Percentiles rank a stretch among this genome's conserved stretches.
Evolutionary conservation across 2,329 filamentous ascomycete species (phyloP).

Genomic region (Arthrinium phaeospermum): DNA sequence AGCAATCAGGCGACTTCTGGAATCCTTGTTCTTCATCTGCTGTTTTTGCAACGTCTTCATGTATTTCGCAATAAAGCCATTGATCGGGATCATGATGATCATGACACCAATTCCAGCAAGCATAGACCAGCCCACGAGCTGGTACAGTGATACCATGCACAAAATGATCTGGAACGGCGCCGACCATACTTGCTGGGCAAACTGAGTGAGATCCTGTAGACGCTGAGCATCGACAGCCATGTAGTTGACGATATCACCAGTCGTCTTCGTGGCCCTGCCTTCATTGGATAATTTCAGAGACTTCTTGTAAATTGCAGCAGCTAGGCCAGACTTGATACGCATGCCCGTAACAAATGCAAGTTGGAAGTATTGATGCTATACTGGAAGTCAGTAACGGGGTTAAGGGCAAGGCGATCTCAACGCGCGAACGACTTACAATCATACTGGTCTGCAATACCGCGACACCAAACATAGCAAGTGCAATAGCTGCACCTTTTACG

Average conservation of each 20-base stretch:
- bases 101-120: conserved; percentile 93
- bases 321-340: conserved; percentile 91
- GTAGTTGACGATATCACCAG: conserved; percentile 98
- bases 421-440: conserved; percentile 53
- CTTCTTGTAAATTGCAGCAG: conserved; percentile 91
- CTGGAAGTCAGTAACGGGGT: neutral
- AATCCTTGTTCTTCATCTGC: conserved; percentile 99
- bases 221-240: conserved; percentile 99
- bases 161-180: conserved; percentile 95
- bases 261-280: conserved; percentile 85
- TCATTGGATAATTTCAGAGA: conserved; percentile 91
- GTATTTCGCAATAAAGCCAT: conserved; percentile 86
- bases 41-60: conserved; percentile 95
- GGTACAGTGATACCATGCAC: conserved; percentile 95
- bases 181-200: conserved; percentile 93
- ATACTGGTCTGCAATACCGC: conserved; percentile 86
- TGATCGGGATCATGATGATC: conserved; percentile 96
- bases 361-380: conserved; percentile 91
- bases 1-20: conserved; percentile 89
- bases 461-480: conserved; percentile 88
- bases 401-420: neutral
- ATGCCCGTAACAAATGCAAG: conserved; percentile 93
- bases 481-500: conserved; percentile 84
- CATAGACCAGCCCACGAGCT: conserved; percentile 94
- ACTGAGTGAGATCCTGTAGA: conserved; percentile 92